Evolutionary conservation across 108 stramenopile genomes (phyloP), one percentile per base, ranked within the genome.

Genomic region (Mediolabrus comicus): DNA sequence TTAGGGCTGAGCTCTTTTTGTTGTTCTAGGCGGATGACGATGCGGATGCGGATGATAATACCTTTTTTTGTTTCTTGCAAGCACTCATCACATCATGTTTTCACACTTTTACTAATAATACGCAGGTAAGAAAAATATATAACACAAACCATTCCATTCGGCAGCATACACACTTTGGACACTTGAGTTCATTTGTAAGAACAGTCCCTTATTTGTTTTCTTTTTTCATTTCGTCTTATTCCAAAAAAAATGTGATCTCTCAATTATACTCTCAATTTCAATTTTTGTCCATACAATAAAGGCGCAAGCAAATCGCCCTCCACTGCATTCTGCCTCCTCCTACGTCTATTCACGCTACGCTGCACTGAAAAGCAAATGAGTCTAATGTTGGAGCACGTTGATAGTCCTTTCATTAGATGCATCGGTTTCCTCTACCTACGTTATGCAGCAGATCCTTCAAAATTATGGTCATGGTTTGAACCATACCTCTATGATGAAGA

Each of bases 371-470:
- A 89, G 27, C 98, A 98, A 80, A 95, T 98, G 95, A 71, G 72
- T 39, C 69, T 91, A 25, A 84, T 97, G 75, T 80, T 98, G 27
- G 70, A 86, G 28, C 95, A 96, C 78, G 61, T 76, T 25, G 97
- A 97, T 77, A 86, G 84, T 27, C 96, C 96, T 11, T 97, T 93
- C 79, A 95, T 98, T 65, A 90, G 97, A 13, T 95, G 91, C 41
- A 79, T 97, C 59, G 98, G 97, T 0, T 95, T 98, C 69, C 88
- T 98, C 9, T 98, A 97, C 79, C 80, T 98, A 22, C 83, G 98
- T 33, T 98, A 94, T 69, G 89, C 92, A 22, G 90, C 88, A 30
- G 90, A 95, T 34, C 98, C 98, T 3, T 71, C 75, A 39, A 65
- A 81, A 13, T 66, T 98, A 1, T 98, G 86, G 84, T 67, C 60